Percentiles rank a stretch among this genome's conserved stretches.
Conservation (phyloP, 2,329 filamentous ascomycete genomes). For the Venturia effusa region DNA sequence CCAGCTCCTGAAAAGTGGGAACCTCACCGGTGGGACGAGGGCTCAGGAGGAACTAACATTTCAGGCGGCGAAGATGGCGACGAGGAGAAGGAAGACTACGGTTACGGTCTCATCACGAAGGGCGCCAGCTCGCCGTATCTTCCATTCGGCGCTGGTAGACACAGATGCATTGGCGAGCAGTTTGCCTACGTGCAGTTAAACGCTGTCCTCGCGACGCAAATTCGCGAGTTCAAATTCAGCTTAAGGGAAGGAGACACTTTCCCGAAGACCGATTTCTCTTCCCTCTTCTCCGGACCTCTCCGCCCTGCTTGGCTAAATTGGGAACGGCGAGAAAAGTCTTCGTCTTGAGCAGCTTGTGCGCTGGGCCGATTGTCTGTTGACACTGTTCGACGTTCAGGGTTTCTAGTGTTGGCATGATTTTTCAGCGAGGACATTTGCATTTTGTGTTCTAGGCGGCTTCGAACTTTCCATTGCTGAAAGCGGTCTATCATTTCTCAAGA, state of each 20-base stretch:
- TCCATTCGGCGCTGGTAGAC: slow-evolving; percentile 84
- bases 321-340: slow-evolving; percentile 49
- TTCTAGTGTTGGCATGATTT: background rate
- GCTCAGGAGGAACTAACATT: slow-evolving; percentile 38
- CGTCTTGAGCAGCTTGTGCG: background rate
- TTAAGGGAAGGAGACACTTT: slow-evolving; percentile 64
- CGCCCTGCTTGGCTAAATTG: slow-evolving; percentile 52
- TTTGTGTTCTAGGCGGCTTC: background rate
- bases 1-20: slow-evolving; percentile 76
- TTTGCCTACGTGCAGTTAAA: slow-evolving; percentile 90
- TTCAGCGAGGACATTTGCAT: too few relatives aligned
- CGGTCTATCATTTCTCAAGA: too few relatives aligned
- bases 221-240: slow-evolving; percentile 68
- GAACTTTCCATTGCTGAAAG: background rate
- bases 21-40: slow-evolving; percentile 78
- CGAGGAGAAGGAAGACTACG: slow-evolving; percentile 74
- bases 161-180: slow-evolving; percentile 93
- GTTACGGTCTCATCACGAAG: slow-evolving; percentile 87
- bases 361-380: background rate
- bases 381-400: background rate
- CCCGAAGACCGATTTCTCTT: slow-evolving; percentile 56
- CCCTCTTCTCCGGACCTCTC: slow-evolving; percentile 37
- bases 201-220: slow-evolving; percentile 67
- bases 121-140: slow-evolving; percentile 83
- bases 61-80: slow-evolving; percentile 48